phyloP scores from a whole-genome alignment of 345 rosid species.

The Viola odorata region DNA sequence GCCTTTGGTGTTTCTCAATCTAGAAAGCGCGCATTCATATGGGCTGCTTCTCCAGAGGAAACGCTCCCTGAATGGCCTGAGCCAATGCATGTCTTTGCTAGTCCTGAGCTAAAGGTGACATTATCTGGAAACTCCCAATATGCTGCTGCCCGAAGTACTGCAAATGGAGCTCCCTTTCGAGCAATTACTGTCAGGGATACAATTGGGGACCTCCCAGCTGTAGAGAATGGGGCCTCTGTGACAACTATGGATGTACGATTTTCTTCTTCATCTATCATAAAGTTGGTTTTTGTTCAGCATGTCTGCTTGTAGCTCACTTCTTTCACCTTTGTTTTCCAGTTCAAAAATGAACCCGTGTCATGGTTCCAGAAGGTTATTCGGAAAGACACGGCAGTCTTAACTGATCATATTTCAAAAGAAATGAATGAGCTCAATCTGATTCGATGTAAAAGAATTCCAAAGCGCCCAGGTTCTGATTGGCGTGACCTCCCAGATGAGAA shows the following conservation, averaged over 20 bases:
- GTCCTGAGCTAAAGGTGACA: slow-evolving; percentile 51
- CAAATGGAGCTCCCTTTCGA: slow-evolving; percentile 80
- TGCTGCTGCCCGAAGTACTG: slow-evolving; percentile 75
- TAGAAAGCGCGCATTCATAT: slow-evolving; percentile 79
- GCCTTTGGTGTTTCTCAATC: slow-evolving; percentile 86
- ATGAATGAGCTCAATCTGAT: slow-evolving; percentile 77
- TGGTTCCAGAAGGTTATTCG: slow-evolving; percentile 79
- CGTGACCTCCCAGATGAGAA: slow-evolving; percentile 70
- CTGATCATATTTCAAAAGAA: slow-evolving; percentile 71
- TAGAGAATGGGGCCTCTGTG: slow-evolving; percentile 59
- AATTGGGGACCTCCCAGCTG: slow-evolving; percentile 80
- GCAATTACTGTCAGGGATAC: slow-evolving; percentile 87
- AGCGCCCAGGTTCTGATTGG: slow-evolving; percentile 92
- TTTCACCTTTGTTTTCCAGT: slow-evolving; percentile 32
- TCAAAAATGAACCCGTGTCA: slow-evolving; percentile 50
- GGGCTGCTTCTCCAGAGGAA: slow-evolving; percentile 91
- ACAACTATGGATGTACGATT: slow-evolving; percentile 39
- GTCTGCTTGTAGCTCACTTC: too few species aligned
- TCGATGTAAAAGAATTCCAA: slow-evolving; percentile 68
- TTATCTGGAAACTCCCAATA: slow-evolving; percentile 42
- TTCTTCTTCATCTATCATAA: too few species aligned
- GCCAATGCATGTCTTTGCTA: slow-evolving; percentile 87
- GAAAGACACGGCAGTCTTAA: slow-evolving; percentile 41
- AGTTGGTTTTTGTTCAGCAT: too few species aligned
- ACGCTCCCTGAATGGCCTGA: slow-evolving; percentile 96